A percentile compares a stretch with the other conserved stretches of the same genome.
Conservation (phyloP, 345 rosid genomes). For the Theobroma cacao region DNA sequence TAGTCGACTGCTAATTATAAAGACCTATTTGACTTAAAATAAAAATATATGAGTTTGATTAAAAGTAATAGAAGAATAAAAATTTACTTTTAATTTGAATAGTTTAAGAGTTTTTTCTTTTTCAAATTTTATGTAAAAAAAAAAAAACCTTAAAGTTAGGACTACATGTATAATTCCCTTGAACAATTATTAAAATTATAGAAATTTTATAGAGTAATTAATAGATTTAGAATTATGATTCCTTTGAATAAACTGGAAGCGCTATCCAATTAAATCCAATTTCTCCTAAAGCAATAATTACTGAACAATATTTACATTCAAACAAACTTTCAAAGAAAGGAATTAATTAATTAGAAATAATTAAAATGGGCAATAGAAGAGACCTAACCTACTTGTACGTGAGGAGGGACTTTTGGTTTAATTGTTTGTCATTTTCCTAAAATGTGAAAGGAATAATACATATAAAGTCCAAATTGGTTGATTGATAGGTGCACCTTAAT, state of each 20-base stretch:
- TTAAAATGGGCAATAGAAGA: background rate
- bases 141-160: too few species aligned
- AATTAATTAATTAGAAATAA: background rate
- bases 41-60: too few species aligned
- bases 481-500: background rate
- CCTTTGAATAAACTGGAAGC: background rate
- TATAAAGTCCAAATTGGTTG: slow-evolving; percentile 13
- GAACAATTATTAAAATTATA: too few species aligned
- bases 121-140: too few species aligned
- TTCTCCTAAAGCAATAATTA: background rate
- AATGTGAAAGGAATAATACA: slow-evolving; percentile 9
- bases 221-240: background rate
- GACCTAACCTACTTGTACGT: background rate
- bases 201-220: background rate
- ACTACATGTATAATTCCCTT: too few species aligned
- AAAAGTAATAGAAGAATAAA: too few species aligned
- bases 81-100: too few species aligned
- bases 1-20: too few species aligned
- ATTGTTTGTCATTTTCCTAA: background rate
- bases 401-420: background rate
- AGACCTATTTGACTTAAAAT: too few species aligned
- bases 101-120: too few species aligned
- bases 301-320: background rate
- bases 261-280: background rate
- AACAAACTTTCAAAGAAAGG: background rate